phyloP scores from a whole-genome alignment of 2,329 filamentous ascomycete genomes.

The Diaporthe destruens region DNA sequence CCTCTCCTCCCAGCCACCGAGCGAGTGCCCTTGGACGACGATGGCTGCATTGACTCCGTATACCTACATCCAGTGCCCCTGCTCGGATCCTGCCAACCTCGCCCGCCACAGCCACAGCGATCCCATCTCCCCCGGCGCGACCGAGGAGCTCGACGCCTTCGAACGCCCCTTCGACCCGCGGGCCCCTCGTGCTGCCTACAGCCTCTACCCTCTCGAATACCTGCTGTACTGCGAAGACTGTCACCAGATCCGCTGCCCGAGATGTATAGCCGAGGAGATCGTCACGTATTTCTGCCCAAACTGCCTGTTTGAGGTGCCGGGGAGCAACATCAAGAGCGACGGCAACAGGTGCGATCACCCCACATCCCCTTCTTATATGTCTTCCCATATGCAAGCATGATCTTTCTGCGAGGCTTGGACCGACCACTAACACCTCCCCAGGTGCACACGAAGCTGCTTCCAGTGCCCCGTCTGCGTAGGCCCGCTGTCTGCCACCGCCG shows the following conservation, averaged over 20 bases:
- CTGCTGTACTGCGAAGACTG: slow-evolving; percentile 98
- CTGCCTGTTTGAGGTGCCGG: slow-evolving; percentile 96
- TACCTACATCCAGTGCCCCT: slow-evolving; percentile 76
- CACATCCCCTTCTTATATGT: background rate
- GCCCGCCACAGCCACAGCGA: slow-evolving; percentile 48
- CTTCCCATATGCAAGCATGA: background rate
- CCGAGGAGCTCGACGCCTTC: slow-evolving; percentile 70
- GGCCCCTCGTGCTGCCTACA: slow-evolving; percentile 87
- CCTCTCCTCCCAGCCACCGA: background rate
- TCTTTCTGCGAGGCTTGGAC: background rate
- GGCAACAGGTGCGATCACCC: slow-evolving; percentile 80
- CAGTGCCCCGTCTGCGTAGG: slow-evolving; percentile 92
- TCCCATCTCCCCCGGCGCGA: slow-evolving; percentile 35
- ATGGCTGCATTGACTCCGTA: slow-evolving; percentile 71
- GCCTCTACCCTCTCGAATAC: slow-evolving; percentile 92
- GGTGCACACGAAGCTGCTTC: slow-evolving; percentile 94
- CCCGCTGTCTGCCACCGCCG: slow-evolving; percentile 79
- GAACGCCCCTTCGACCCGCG: slow-evolving; percentile 88
- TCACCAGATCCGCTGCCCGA: slow-evolving; percentile 92
- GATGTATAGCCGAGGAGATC: slow-evolving; percentile 93
- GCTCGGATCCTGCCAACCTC: slow-evolving; percentile 61
- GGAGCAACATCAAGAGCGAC: slow-evolving; percentile 90
- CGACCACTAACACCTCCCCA: slow-evolving; percentile 51
- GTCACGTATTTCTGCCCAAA: slow-evolving; percentile 95
- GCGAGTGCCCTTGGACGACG: slow-evolving; percentile 12